Evolutionary conservation across 257 asterid genomes (phyloP).

Genomic region (Vinca minor): DNA sequence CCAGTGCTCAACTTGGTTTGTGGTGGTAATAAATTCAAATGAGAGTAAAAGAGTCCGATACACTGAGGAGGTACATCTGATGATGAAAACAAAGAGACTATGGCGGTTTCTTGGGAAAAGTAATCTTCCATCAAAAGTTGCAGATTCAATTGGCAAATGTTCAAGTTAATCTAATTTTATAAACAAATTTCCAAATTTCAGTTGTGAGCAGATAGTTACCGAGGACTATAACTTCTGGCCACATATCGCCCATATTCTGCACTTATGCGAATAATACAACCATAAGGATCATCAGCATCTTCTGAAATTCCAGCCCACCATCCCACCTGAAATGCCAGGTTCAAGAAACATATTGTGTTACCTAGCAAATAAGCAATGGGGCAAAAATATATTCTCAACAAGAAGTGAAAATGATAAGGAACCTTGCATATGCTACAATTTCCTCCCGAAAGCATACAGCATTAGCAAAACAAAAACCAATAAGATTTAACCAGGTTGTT

Average conservation of each 20-base stretch:
- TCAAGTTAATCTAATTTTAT: background rate
- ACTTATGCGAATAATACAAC: slow-evolving; percentile 72
- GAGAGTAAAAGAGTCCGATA: background rate
- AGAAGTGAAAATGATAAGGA: background rate
- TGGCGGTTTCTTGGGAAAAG: background rate
- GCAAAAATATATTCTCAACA: slow-evolving; percentile 2
- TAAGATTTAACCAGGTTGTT: background rate
- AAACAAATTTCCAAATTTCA: slow-evolving; percentile 11
- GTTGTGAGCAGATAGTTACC: slow-evolving; percentile 37
- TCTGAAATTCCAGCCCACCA: slow-evolving; percentile 98
- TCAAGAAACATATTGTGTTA: slow-evolving; percentile 18
- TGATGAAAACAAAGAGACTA: background rate
- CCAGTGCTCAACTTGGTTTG: background rate
- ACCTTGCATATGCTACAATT: background rate
- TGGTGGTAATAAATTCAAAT: background rate
- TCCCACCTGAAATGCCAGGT: slow-evolving; percentile 64
- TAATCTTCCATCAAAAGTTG: no score
- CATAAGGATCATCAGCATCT: slow-evolving; percentile 66
- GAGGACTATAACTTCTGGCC: slow-evolving; percentile 86
- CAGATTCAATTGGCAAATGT: background rate
- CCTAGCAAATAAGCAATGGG: slow-evolving; percentile 4
- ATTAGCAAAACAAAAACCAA: background rate
- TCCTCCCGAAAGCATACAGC: background rate
- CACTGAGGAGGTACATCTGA: background rate
- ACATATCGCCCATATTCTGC: slow-evolving; percentile 93